Conservation (phyloP, 1,284 basidiomycete species). For the Boletus nobilissimus region DNA sequence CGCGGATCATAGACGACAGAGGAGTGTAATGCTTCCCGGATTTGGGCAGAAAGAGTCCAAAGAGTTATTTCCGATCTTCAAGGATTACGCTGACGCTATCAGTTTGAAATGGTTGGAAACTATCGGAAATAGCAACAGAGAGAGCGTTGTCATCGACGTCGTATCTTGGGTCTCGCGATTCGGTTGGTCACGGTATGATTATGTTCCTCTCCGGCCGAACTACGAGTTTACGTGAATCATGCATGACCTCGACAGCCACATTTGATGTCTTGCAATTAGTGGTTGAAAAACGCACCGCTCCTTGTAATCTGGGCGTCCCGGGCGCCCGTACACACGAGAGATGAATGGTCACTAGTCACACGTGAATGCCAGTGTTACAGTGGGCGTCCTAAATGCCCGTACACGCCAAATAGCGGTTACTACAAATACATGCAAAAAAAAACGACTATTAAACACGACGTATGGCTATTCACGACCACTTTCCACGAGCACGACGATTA, state of each 20-base stretch:
- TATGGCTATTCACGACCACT: too few species aligned
- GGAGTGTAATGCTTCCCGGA: conserved; percentile 54
- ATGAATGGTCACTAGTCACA: too few species aligned
- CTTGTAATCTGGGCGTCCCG: too few species aligned
- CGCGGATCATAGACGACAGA: conserved; percentile 54
- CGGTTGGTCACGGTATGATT: conserved; percentile 53
- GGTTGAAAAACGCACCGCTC: too few species aligned
- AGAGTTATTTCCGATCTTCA: conserved; percentile 51
- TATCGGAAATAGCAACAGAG: conserved; percentile 40
- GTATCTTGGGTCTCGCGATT: conserved; percentile 52
- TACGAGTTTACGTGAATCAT: neutral
- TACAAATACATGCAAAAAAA: too few species aligned
- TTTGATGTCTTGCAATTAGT: too few species aligned
- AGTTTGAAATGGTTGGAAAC: conserved; percentile 55
- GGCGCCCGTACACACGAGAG: too few species aligned
- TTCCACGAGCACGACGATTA: too few species aligned
- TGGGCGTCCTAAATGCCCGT: too few species aligned
- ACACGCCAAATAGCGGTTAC: too few species aligned
- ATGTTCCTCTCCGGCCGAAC: conserved; percentile 9
- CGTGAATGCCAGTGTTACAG: too few species aligned
- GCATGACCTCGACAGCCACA: conserved; percentile 44
- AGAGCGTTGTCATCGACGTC: conserved; percentile 51
- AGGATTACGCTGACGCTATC: conserved; percentile 33
- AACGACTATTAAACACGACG: too few species aligned
- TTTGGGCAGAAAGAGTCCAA: conserved; percentile 52